These are phyloP conservation scores for Penicillium pancosmium DNA, from an alignment of 495 filamentous ascomycete genomes.

Conservation along the genomic window DNA sequence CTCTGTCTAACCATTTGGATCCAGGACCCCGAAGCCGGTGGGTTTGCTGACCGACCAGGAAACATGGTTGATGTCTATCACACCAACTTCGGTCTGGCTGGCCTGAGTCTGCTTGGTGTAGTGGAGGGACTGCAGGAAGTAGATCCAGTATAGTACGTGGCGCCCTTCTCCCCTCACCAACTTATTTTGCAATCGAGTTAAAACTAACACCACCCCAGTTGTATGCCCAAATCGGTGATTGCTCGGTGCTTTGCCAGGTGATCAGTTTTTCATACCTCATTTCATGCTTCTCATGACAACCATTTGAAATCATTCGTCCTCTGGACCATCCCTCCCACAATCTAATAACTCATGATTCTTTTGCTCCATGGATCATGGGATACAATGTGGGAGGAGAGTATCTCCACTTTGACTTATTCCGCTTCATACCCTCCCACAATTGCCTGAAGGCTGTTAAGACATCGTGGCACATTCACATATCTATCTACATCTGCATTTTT, in stretches of 20 bases:
- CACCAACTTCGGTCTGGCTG: constrained; percentile 85
- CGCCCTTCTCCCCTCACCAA: neutral
- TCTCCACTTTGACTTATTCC: constrained; percentile 49
- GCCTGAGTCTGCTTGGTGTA: constrained; percentile 78
- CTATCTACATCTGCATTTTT: neutral
- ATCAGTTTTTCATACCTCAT: neutral
- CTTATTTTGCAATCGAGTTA: neutral
- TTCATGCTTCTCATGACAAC: neutral
- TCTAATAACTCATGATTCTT: constrained; percentile 69
- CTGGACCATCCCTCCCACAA: constrained; percentile 58
- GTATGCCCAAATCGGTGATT: constrained; percentile 73
- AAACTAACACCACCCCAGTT: constrained; percentile 43
- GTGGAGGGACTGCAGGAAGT: constrained; percentile 77
- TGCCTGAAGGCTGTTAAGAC: constrained; percentile 46
- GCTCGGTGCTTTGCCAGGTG: constrained; percentile 52
- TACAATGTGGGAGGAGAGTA: constrained; percentile 76
- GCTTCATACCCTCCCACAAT: constrained; percentile 51
- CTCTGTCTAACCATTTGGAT: neutral
- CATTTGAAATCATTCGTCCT: neutral
- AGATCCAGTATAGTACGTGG: constrained; percentile 81
- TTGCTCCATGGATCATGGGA: constrained; percentile 57
- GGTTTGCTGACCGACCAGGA: constrained; percentile 86
- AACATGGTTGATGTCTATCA: constrained; percentile 98
- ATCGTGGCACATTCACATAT: constrained; percentile 38
- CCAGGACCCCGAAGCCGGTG: constrained; percentile 80